A percentile compares a stretch with the other conserved stretches of the same genome.
Evolutionary conservation across 495 filamentous ascomycete genomes (phyloP).

Genomic region (Talaromyces nanjingensis): DNA sequence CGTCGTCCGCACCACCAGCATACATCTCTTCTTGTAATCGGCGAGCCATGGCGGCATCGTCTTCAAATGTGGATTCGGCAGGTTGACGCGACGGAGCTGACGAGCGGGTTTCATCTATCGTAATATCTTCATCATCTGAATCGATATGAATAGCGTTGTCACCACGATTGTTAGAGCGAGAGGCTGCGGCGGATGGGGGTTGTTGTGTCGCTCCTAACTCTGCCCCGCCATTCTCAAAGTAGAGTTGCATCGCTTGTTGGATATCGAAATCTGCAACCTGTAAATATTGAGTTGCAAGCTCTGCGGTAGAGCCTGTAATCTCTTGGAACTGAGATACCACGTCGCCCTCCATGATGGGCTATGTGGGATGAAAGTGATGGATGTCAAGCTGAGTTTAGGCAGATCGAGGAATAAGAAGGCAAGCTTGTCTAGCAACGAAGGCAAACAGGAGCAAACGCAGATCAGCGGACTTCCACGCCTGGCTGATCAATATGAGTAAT

Average conservation of each 20-base stretch:
- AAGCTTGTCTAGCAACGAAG: neutral
- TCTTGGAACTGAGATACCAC: slow-evolving; percentile 44
- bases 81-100: slow-evolving; percentile 13
- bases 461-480: neutral
- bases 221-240: slow-evolving; percentile 71
- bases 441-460: neutral
- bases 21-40: slow-evolving; percentile 91
- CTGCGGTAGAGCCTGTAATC: slow-evolving; percentile 58
- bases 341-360: slow-evolving; percentile 57
- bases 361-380: slow-evolving; percentile 4
- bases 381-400: neutral
- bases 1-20: slow-evolving; percentile 51
- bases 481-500: neutral
- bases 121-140: slow-evolving; percentile 51
- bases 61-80: slow-evolving; percentile 46
- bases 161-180: slow-evolving; percentile 22
- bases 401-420: neutral
- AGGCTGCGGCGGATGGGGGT: slow-evolving; percentile 31
- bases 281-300: slow-evolving; percentile 71
- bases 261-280: slow-evolving; percentile 73
- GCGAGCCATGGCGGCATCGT: slow-evolving; percentile 90
- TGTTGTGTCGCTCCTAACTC: slow-evolving; percentile 30
- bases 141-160: slow-evolving; percentile 63
- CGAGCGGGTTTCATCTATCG: slow-evolving; percentile 21
- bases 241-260: slow-evolving; percentile 81